Evolutionary conservation across 495 filamentous ascomycete species (phyloP).

Genomic region (Xylaria flabelliformis): DNA sequence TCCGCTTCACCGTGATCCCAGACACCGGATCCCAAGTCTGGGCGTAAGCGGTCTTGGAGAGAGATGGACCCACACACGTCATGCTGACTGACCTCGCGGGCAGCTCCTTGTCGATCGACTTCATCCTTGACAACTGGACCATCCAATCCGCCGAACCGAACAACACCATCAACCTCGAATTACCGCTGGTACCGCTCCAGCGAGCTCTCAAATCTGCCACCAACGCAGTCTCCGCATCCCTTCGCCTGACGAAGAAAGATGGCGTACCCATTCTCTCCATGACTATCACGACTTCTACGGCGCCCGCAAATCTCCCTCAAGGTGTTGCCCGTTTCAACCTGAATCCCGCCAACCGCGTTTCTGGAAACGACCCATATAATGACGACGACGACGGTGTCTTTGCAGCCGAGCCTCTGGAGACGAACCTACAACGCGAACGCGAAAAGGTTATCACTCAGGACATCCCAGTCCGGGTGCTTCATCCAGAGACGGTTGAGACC

Average conservation of each 20-base stretch:
- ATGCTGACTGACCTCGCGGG: background rate
- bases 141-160: conserved; percentile 79
- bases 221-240: conserved; percentile 73
- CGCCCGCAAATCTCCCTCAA: conserved; percentile 40
- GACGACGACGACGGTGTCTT: conserved; percentile 53
- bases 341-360: conserved; percentile 28
- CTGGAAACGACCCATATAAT: conserved; percentile 28
- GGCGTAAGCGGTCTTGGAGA: conserved; percentile 68
- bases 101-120: conserved; percentile 67
- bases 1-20: conserved; percentile 94
- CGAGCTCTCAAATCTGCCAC: conserved; percentile 86
- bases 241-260: conserved; percentile 93
- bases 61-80: background rate
- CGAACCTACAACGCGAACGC: conserved; percentile 62
- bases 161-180: conserved; percentile 93
- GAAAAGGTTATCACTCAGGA: conserved; percentile 95
- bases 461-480: conserved; percentile 88
- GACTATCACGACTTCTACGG: conserved; percentile 74
- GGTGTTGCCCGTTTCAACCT: conserved; percentile 36
- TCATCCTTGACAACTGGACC: conserved; percentile 87
- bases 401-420: conserved; percentile 56
- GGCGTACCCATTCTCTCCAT: conserved; percentile 81
- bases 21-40: conserved; percentile 95
- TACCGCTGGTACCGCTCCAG: conserved; percentile 79
- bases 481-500: conserved; percentile 76